Evolutionary conservation across 371 early-diverging fungal species (phyloP).

Genomic region (Rhizomucor pusillus): DNA sequence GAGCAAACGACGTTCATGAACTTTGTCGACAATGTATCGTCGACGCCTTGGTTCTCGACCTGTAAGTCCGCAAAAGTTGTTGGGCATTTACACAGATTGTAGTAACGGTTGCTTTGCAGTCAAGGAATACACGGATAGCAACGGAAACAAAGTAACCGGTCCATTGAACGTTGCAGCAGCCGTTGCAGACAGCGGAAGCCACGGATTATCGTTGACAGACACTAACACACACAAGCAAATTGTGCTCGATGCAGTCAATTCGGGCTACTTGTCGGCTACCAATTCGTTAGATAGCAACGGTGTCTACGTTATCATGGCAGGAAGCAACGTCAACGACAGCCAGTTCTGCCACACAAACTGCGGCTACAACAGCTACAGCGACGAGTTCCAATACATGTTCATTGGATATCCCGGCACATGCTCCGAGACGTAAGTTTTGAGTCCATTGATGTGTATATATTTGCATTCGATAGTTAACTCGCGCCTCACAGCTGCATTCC

Average conservation of each 20-base stretch:
- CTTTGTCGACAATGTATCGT: slow-evolving; percentile 44
- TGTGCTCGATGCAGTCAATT: slow-evolving; percentile 40
- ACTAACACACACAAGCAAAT: slow-evolving; percentile 32
- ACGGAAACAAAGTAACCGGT: slow-evolving; percentile 39
- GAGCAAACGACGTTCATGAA: slow-evolving; percentile 44
- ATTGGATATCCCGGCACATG: slow-evolving; percentile 48
- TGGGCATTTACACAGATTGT: neutral
- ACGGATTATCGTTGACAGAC: slow-evolving; percentile 35
- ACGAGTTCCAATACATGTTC: slow-evolving; percentile 47
- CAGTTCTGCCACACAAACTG: slow-evolving; percentile 45
- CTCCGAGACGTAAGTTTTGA: slow-evolving; percentile 16
- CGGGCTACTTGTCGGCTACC: slow-evolving; percentile 41
- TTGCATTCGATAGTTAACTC: neutral
- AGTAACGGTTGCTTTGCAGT: too few relatives aligned
- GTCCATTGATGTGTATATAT: neutral
- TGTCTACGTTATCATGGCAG: slow-evolving; percentile 47
- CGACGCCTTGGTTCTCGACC: slow-evolving; percentile 43
- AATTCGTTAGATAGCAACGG: slow-evolving; percentile 44
- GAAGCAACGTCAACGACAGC: slow-evolving; percentile 34
- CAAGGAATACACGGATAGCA: slow-evolving; percentile 35
- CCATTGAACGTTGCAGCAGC: slow-evolving; percentile 49
- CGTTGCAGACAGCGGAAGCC: slow-evolving; percentile 40
- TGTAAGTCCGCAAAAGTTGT: slow-evolving; percentile 19
- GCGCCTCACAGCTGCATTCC: slow-evolving; percentile 33
- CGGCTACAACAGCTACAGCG: slow-evolving; percentile 44